Percentiles rank a stretch among this genome's conserved stretches.
phyloP scores from a whole-genome alignment of 495 filamentous ascomycete genomes.

The Penicillium pulvis region DNA sequence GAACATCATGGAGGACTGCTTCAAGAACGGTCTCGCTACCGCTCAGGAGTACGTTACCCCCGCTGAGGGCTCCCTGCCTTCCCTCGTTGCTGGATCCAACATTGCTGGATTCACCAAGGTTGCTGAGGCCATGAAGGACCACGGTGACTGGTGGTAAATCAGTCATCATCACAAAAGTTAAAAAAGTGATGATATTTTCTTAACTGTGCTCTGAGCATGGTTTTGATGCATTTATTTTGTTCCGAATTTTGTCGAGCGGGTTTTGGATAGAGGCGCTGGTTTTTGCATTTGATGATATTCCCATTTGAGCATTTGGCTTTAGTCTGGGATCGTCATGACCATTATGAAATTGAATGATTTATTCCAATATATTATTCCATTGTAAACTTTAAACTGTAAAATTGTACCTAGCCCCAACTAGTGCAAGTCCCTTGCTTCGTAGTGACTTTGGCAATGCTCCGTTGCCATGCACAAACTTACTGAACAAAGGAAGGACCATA shows the following conservation, averaged over 20 bases:
- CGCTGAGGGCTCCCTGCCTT: constrained; percentile 80
- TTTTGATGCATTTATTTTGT: constrained; percentile 30
- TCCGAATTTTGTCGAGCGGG: constrained; percentile 35
- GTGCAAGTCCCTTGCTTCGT: too few species aligned
- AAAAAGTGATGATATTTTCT: constrained; percentile 19
- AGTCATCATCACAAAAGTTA: constrained; percentile 12
- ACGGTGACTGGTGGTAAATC: constrained; percentile 92
- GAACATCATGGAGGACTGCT: constrained; percentile 91
- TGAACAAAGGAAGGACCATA: too few species aligned
- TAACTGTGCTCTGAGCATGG: constrained; percentile 11
- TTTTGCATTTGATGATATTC: constrained; percentile 37
- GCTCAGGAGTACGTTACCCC: constrained; percentile 83
- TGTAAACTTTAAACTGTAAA: not conserved
- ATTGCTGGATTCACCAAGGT: constrained; percentile 98
- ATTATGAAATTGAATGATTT: constrained; percentile 36
- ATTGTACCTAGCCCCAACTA: not conserved
- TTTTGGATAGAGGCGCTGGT: constrained; percentile 45
- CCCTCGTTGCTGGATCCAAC: constrained; percentile 89
- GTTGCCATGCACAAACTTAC: too few species aligned
- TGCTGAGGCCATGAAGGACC: constrained; percentile 89
- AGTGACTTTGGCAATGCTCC: too few species aligned
- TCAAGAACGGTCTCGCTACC: constrained; percentile 86
- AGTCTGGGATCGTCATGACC: constrained; percentile 29
- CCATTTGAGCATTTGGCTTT: constrained; percentile 29
- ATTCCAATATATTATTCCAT: constrained; percentile 9